Conservation (phyloP, 2,329 filamentous ascomycete species). For the Alternaria ethzedia region DNA sequence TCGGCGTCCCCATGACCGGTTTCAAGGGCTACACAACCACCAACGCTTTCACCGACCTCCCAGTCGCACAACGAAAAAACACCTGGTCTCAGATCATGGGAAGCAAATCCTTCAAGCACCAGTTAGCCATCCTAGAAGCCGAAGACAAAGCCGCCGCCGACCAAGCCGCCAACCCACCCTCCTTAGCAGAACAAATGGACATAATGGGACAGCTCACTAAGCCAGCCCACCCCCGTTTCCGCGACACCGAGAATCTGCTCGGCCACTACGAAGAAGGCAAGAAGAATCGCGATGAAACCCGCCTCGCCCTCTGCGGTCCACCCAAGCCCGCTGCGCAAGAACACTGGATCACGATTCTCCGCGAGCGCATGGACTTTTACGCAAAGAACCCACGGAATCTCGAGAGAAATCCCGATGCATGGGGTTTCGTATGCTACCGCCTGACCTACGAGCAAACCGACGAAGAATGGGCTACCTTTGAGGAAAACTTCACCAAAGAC, state of each 20-base stretch:
- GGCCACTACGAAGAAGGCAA: constrained; percentile 20
- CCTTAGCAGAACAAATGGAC: background rate
- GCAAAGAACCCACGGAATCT: constrained; percentile 6
- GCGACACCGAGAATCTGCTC: constrained; percentile 15
- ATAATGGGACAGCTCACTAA: constrained; percentile 6
- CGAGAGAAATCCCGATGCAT: constrained; percentile 7
- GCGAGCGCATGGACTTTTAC: constrained; percentile 19
- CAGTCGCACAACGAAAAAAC: background rate
- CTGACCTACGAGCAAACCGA: constrained; percentile 23
- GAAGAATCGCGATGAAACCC: constrained; percentile 13
- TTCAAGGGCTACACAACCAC: constrained; percentile 19
- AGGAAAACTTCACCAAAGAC: constrained; percentile 17
- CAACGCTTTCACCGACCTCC: constrained; percentile 1
- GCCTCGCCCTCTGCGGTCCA: constrained; percentile 15
- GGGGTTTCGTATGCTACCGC: constrained; percentile 29
- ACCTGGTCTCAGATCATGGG: constrained; percentile 8
- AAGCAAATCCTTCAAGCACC: constrained; percentile 12
- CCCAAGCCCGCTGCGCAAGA: constrained; percentile 11
- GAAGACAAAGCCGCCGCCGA: constrained; percentile 4
- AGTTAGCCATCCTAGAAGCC: constrained; percentile 4
- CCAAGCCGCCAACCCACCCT: background rate
- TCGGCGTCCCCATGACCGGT: constrained; percentile 22
- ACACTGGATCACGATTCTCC: constrained; percentile 26
- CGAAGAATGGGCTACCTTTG: constrained; percentile 23
- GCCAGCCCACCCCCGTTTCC: constrained; percentile 15